These are phyloP conservation scores for Dictyostelium capitatum DNA, from an alignment of 78 protist genomes.

Conservation along the genomic window DNA sequence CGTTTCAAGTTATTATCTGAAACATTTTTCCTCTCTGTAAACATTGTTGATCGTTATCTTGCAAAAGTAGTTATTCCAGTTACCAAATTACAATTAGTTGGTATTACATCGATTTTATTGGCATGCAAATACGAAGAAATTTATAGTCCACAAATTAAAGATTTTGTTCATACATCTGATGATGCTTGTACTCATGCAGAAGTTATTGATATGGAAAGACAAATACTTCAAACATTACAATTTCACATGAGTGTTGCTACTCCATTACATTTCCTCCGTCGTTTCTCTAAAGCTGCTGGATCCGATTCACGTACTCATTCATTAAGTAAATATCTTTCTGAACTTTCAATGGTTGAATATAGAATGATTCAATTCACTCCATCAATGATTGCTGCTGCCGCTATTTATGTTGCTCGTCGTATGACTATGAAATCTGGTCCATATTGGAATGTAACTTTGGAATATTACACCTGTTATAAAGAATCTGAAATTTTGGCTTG, in stretches of 20 bases:
- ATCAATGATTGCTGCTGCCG: slow-evolving; percentile 93
- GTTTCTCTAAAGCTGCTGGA: slow-evolving; percentile 94
- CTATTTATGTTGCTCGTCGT: slow-evolving; percentile 91
- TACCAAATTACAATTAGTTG: slow-evolving; percentile 94
- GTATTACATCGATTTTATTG: slow-evolving; percentile 95
- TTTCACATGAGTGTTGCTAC: slow-evolving; percentile 92
- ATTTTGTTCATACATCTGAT: slow-evolving; percentile 97
- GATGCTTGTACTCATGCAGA: slow-evolving; percentile 96
- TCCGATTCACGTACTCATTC: slow-evolving; percentile 78
- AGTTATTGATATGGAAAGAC: slow-evolving; percentile 93
- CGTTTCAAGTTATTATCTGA: slow-evolving; percentile 93
- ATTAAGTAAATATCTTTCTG: slow-evolving; percentile 91
- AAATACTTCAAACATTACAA: slow-evolving; percentile 86
- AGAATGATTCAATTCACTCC: slow-evolving; percentile 90
- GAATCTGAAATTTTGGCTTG: slow-evolving; percentile 76
- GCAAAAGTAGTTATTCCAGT: slow-evolving; percentile 37
- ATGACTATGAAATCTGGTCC: slow-evolving; percentile 73
- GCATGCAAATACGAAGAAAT: slow-evolving; percentile 99
- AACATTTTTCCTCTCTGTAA: slow-evolving; percentile 94
- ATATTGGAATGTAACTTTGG: slow-evolving; percentile 81
- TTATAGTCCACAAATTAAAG: slow-evolving; percentile 95
- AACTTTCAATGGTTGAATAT: slow-evolving; percentile 90
- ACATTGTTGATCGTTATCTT: slow-evolving; percentile 95
- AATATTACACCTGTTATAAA: slow-evolving; percentile 82
- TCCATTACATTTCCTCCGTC: slow-evolving; percentile 93